Evolutionary conservation across 176 grass and related monocot genomes (phyloP).

Genomic region (Zea luxurians): DNA sequence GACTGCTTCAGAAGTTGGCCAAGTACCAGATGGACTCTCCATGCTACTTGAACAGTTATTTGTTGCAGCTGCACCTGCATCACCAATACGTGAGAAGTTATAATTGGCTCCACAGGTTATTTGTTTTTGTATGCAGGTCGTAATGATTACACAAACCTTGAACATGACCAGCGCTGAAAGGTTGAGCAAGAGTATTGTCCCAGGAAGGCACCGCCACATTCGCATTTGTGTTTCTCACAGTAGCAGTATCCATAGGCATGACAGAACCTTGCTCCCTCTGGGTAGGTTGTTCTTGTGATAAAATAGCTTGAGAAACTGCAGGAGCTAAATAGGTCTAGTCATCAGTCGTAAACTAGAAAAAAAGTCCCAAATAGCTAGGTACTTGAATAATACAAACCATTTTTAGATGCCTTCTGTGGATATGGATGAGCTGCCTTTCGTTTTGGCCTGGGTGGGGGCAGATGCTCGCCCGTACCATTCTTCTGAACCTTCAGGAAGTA

Average conservation of each 20-base stretch:
- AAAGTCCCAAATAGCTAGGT: not conserved
- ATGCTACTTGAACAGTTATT: constrained; percentile 83
- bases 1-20: constrained; percentile 59
- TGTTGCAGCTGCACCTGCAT: constrained; percentile 32
- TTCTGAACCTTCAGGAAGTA: constrained; percentile 95
- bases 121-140: not conserved
- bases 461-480: constrained; percentile 77
- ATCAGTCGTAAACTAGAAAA: constrained; percentile 24
- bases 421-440: constrained; percentile 96
- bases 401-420: constrained; percentile 93
- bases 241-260: constrained; percentile 50
- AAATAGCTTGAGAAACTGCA: constrained; percentile 36
- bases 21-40: constrained; percentile 52
- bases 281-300: constrained; percentile 41
- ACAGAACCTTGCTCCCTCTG: constrained; percentile 43
- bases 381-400: constrained; percentile 37
- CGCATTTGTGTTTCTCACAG: constrained; percentile 36
- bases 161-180: constrained; percentile 42
- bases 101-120: constrained; percentile 9
- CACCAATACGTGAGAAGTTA: constrained; percentile 34
- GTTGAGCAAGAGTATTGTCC: constrained; percentile 46
- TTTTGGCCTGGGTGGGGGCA: constrained; percentile 94
- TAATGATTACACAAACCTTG: constrained; percentile 36
- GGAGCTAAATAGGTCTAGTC: constrained; percentile 24
- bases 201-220: constrained; percentile 34